Evolutionary conservation across 2,329 filamentous ascomycete genomes (phyloP).

Genomic region (Aspergillus puulaauensis): DNA sequence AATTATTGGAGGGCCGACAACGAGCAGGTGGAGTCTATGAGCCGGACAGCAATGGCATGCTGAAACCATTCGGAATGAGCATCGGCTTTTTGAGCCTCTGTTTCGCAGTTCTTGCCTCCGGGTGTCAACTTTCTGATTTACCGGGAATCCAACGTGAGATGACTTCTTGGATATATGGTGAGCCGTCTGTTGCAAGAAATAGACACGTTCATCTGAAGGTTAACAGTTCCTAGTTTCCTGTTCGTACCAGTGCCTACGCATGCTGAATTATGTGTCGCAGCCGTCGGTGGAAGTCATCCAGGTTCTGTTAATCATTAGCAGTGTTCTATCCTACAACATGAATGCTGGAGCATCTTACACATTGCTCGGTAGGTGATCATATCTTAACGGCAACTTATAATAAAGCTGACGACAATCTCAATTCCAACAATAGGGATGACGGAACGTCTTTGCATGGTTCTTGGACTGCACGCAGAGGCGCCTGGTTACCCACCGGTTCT

Average conservation of each 20-base stretch:
- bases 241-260: conserved; percentile 63
- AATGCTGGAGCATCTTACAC: conserved; percentile 65
- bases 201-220: conserved; percentile 11
- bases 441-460: conserved; percentile 53
- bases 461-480: conserved; percentile 57
- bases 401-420: conserved; percentile 2
- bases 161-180: conserved; percentile 63
- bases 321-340: conserved; percentile 63
- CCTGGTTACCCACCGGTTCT: conserved; percentile 49
- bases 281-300: conserved; percentile 62
- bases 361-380: conserved; percentile 48
- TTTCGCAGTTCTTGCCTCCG: conserved; percentile 62
- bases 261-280: conserved; percentile 64
- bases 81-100: conserved; percentile 60
- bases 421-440: conserved; percentile 28
- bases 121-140: conserved; percentile 59
- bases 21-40: conserved; percentile 43
- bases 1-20: conserved; percentile 52
- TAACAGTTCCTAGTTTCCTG: conserved; percentile 54
- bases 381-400: no score
- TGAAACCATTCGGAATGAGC: conserved; percentile 57
- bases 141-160: conserved; percentile 59
- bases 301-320: conserved; percentile 61
- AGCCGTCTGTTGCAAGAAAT: conserved; percentile 21
- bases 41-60: conserved; percentile 47